A percentile compares a stretch with the other conserved stretches of the same genome.
These are phyloP conservation scores for Starmerella scarabaei DNA, from an alignment of 805 yeast species.

Conservation along the genomic window DNA sequence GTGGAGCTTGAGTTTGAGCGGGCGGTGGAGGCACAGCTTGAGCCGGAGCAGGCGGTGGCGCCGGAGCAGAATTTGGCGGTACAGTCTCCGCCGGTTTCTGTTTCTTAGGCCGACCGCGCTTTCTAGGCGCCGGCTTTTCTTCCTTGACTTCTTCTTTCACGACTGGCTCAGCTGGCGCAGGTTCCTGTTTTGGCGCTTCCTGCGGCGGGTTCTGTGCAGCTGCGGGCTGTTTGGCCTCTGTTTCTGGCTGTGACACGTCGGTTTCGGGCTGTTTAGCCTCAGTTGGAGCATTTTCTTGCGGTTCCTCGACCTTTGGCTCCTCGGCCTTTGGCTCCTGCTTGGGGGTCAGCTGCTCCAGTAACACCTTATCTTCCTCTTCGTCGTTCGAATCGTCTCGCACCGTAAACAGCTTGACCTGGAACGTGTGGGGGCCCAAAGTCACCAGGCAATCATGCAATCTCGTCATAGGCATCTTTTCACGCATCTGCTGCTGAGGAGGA, in stretches of 20 bases:
- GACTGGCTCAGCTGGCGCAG: conserved; percentile 5
- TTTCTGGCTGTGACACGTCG: no score
- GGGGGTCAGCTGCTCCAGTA: conserved; percentile 4
- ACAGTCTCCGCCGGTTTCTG: no score
- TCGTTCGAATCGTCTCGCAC: conserved; percentile 51
- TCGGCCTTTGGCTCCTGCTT: conserved; percentile 1
- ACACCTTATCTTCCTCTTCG: conserved; percentile 21
- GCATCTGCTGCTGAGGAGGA: conserved; percentile 45
- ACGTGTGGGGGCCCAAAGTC: conserved; percentile 70
- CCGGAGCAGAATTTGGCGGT: not conserved
- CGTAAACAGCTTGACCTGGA: conserved; percentile 67
- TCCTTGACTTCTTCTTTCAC: conserved; percentile 4
- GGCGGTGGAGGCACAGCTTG: not conserved
- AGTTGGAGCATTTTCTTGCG: no score
- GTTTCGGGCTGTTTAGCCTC: no score
- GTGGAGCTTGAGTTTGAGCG: not conserved
- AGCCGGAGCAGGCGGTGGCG: not conserved
- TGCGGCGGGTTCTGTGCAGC: not conserved
- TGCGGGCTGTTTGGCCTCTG: not conserved
- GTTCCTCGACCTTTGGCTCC: not conserved
- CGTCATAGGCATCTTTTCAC: conserved; percentile 85
- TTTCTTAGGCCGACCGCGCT: no score
- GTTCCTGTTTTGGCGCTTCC: conserved; percentile 12
- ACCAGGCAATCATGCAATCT: conserved; percentile 67
- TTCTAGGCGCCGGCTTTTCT: conserved; percentile 2